phyloP scores from a whole-genome alignment of 495 filamentous ascomycete species.

The Trichocladium antarcticum region DNA sequence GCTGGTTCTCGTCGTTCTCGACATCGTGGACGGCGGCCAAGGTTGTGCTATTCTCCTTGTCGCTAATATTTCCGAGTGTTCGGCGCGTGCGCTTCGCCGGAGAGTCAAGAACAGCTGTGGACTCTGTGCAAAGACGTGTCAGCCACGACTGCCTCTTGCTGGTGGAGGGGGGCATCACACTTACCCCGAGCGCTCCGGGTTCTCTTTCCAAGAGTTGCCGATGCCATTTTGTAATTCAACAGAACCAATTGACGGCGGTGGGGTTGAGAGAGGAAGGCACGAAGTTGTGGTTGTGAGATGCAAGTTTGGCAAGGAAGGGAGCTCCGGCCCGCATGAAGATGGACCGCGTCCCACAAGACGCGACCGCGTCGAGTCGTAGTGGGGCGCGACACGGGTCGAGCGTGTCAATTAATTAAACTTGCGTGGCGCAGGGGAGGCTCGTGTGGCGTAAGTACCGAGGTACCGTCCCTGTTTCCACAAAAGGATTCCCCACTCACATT shows the following conservation, averaged over 20 bases:
- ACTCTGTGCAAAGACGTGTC: conserved; percentile 21
- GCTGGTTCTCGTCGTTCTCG: conserved; percentile 28
- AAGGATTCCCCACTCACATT: too few species aligned
- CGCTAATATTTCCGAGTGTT: conserved; percentile 16
- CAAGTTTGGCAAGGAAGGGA: conserved; percentile 2
- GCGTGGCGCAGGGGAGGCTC: background rate
- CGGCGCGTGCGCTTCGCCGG: conserved; percentile 54
- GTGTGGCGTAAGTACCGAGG: background rate
- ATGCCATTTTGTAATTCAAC: conserved; percentile 41
- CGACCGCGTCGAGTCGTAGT: conserved; percentile 20
- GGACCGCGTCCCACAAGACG: conserved; percentile 13
- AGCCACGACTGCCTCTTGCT: conserved; percentile 17
- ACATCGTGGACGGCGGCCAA: conserved; percentile 30
- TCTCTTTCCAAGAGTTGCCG: conserved; percentile 63
- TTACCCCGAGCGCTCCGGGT: conserved; percentile 52
- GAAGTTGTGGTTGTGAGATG: conserved; percentile 12
- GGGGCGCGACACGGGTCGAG: conserved; percentile 11
- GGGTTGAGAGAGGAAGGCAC: conserved; percentile 14
- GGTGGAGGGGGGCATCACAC: conserved; percentile 13
- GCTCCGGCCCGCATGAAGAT: conserved; percentile 10
- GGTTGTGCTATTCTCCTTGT: conserved; percentile 40
- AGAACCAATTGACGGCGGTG: conserved; percentile 16
- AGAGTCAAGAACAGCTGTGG: conserved; percentile 15
- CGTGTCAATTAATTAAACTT: conserved; percentile 20
- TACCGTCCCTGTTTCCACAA: too few species aligned